Conservation (phyloP, 331 rosid species). For the Quercus tomentella region DNA sequence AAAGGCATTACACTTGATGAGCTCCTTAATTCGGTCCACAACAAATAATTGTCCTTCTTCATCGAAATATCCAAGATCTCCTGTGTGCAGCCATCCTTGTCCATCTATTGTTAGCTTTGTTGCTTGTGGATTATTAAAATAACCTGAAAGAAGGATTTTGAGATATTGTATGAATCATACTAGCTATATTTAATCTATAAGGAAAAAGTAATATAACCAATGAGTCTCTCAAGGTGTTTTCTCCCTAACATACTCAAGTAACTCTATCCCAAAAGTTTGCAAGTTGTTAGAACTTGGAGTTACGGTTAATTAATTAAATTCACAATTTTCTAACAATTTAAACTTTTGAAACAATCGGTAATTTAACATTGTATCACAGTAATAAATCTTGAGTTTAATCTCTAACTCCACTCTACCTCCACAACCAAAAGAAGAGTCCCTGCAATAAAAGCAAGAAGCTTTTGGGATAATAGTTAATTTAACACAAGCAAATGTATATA, state of each 20-base stretch:
- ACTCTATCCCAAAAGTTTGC: no score
- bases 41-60: slow-evolving; percentile 53
- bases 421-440: no score
- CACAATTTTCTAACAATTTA: no score
- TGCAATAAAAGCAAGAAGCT: no score
- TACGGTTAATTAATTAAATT: no score
- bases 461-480: no score
- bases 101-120: slow-evolving; percentile 54
- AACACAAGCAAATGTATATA: no score
- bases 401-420: no score
- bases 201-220: neutral
- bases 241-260: no score
- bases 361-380: no score
- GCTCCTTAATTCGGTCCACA: slow-evolving; percentile 74
- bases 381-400: fast-evolving
- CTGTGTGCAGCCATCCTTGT: slow-evolving; percentile 65
- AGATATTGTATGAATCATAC: neutral
- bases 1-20: slow-evolving; percentile 64
- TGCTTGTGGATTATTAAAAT: slow-evolving; percentile 59
- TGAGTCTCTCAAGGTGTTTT: no score
- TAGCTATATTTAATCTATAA: neutral
- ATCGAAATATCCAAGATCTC: slow-evolving; percentile 75
- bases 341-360: fast-evolving
- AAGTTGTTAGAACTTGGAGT: no score
- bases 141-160: slow-evolving; percentile 39